Evolutionary conservation across 2,329 filamentous ascomycete species (phyloP), one percentile per base, ranked within the genome.

Genomic region (Nemania bipapillata): DNA sequence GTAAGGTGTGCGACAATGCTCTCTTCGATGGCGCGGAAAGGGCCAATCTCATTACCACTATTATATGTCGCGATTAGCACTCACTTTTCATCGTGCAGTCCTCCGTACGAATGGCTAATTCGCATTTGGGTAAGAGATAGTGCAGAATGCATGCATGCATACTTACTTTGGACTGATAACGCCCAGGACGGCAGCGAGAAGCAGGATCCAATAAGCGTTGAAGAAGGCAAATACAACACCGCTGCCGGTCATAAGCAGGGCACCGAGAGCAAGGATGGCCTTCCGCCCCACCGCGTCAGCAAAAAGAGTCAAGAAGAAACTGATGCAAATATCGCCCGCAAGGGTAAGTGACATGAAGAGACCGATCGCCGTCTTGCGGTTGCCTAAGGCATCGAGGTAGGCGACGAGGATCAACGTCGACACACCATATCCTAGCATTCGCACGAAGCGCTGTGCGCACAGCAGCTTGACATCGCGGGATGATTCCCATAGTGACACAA

Each of bases 271-370:
- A 3, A 91, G 80, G n/a, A 88, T 83, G 5, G 79, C 80, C 58
- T 83, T 82, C 28, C 88, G 82, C 3, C 89, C 89, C 58, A 89
- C 73, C 0, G 80, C 80, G 78, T 91, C 89, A 28, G 89, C 87
- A 68, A 89, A 81, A 5, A 88, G 74, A 0, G 88, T 89, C 54
- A 91, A 81, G 24, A 87, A 42, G 65, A 90, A 85, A 73, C 87
- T 89, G 69, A 90, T 85, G 49, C 82, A 74, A 3, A 86, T 83
- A 76, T 91, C 89, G 28, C 89, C 89, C 15, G 83, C 79, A 17
- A 91, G 78, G 0, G 89, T 91, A 70, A 90, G 76, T 0, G 87
- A 90, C 88, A 91, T 90, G 79, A 91, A 91, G 0, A 90, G 78
- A 2, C 89, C 89, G 67, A 88, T 86, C 35, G 79, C 80, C 0